Base-by-base conservation (phyloP, 768 basidiomycete genomes). In the Leccinellum rugosiceps region DNA sequence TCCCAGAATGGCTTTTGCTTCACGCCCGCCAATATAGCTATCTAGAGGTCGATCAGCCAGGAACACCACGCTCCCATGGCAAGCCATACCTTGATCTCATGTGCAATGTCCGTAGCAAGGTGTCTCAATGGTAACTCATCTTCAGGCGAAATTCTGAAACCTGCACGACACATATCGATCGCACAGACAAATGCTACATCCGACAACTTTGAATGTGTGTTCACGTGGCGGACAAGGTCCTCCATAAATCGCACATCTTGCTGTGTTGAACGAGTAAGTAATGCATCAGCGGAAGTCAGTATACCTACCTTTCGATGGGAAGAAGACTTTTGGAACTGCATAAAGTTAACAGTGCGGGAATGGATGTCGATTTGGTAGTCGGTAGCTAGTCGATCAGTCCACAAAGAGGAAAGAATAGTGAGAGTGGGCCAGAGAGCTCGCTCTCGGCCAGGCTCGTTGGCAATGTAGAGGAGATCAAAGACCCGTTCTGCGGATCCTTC, bases 401-500 rank as follows among this genome's bases (percentile, higher is more conserved):
- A 88, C 50, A 88, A 79, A 53, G 86, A 84, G 34, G 89, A 77
- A 11, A 96, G 77, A 32, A 87, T 82, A 1, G 88, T 83, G 59
- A 96, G 78, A 0, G 87, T 84, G 0, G 94, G 94, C 89, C 92
- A 94, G 45, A 91, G 72, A 43, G 82, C 78, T 72, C 83, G 59
- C 72, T 81, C 69, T 74, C 78, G 67, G 64, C 74, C 66, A 53
- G 73, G 53, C 68, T 73, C 73, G 15, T 75, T 78, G 15, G 81
- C 73, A 34, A 73, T 78, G 64, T 83, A 86, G 3, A 96, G 73
- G 17, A 88, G 70, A 71, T 97, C 94, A 65, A 93, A 96, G 3
- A 95, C 83, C 8, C 90, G 83, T 67, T 97, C 93, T 1, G 93
- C 87, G 0, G 86, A 84, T 44, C 89, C 91, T 57, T 96, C 94